Evolutionary conservation across 306 rosid genomes (phyloP), one percentile per base, ranked within the genome.

Genomic region (Cucumis melo): DNA sequence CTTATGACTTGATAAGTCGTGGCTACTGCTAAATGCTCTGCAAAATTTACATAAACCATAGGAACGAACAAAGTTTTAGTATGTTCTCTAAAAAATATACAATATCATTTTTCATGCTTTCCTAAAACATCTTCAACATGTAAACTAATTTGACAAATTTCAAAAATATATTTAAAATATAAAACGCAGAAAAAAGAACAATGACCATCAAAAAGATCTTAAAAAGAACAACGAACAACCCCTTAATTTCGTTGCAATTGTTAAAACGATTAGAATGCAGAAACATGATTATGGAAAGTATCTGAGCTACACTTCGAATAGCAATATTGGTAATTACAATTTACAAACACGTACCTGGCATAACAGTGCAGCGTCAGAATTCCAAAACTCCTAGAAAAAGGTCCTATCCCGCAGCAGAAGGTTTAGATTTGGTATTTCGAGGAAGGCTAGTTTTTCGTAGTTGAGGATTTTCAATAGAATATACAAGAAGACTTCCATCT

Each of bases 381-480:
- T 85, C 50, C 80, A 80, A 20, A 38, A 78, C 79, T 73, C 81
- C 78, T 74, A 44, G 76, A 71, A 73, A 72, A 76, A 68, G 7
- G 32, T 79, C 77, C 77, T 77, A 82, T 78, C 83, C 89, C 21
- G 72, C 75, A 78, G 80, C 39, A 62, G 85, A 73, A 73, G 83
- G 83, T 82, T 89, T 87, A 74, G 86, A 73, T 80, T 83, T 94
- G 2, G 74, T 34, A 90, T 74, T 87, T 81, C 85, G 90, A 85
- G 81, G 83, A 78, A 83, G 77, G 65, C 79, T 73, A 72, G 82
- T 77, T 85, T 81, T 91, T 74, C 93, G 94, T 64, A 78, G 87
- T 74, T 91, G 98, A 78, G 94, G 88, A 87, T 88, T 90, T 81
- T 91, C 97, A 67, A 94, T 86, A 16, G 98, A 94, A 82, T 91